Percentiles rank a stretch among this genome's conserved stretches.
Evolutionary conservation across 2,329 filamentous ascomycete species (phyloP).

Genomic region (Aspergillus piperis): DNA sequence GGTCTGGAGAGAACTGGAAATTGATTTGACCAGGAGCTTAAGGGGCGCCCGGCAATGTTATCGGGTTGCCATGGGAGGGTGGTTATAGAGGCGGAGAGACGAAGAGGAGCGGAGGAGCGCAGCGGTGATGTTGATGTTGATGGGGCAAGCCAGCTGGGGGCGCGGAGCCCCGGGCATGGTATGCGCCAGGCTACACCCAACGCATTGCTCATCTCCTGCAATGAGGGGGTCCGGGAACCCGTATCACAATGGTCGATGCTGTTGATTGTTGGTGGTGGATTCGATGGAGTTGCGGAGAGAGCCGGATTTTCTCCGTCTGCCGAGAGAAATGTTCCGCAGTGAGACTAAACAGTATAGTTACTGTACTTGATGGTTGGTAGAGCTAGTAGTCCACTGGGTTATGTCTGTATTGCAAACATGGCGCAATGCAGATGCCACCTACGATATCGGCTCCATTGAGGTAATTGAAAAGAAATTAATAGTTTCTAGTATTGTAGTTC

Average conservation of each 20-base stretch:
- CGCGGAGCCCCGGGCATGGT: slow-evolving; percentile 40
- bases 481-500: too few species aligned
- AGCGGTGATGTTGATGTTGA: slow-evolving; percentile 16
- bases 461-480: too few species aligned
- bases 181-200: slow-evolving; percentile 44
- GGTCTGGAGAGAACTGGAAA: background rate
- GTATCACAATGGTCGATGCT: background rate
- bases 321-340: slow-evolving; percentile 21
- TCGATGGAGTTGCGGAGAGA: background rate
- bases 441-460: too few species aligned
- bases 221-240: slow-evolving; percentile 13
- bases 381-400: too few species aligned
- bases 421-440: too few species aligned
- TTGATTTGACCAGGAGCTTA: slow-evolving; percentile 12
- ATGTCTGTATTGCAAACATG: too few species aligned
- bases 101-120: slow-evolving; percentile 17
- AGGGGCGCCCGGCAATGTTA: slow-evolving; percentile 18
- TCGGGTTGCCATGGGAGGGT: slow-evolving; percentile 19
- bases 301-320: slow-evolving; percentile 20
- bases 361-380: too few species aligned
- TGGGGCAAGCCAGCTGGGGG: slow-evolving; percentile 26
- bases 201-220: slow-evolving; percentile 46
- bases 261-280: background rate
- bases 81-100: slow-evolving; percentile 20
- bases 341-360: too few species aligned